Evolutionary conservation across 169 alveolate genomes (phyloP).

Genomic region (Perkinsus olseni): DNA sequence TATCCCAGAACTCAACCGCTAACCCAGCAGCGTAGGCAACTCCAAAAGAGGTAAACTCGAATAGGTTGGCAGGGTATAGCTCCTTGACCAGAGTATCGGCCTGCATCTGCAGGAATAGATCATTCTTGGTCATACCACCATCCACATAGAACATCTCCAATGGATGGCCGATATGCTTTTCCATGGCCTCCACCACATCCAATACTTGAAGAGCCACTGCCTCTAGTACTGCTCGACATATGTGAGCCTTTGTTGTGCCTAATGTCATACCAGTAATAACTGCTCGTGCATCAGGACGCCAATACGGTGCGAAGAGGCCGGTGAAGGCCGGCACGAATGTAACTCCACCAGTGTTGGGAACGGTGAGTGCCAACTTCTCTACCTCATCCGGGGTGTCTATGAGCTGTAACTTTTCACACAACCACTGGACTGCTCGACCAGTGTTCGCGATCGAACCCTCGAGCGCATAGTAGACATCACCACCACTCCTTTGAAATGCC

Average conservation of each 20-base stretch:
- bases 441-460: slow-evolving; percentile 88
- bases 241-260: slow-evolving; percentile 67
- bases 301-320: slow-evolving; percentile 87
- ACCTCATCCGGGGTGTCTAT: slow-evolving; percentile 47
- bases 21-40: slow-evolving; percentile 79
- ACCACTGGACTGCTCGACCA: slow-evolving; percentile 83
- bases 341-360: slow-evolving; percentile 73
- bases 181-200: slow-evolving; percentile 59
- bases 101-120: slow-evolving; percentile 60
- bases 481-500: background rate
- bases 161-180: slow-evolving; percentile 38
- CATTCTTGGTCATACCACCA: slow-evolving; percentile 81
- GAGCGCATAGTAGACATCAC: background rate
- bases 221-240: slow-evolving; percentile 75
- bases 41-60: slow-evolving; percentile 77
- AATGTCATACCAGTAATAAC: slow-evolving; percentile 73
- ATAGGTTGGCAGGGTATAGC: slow-evolving; percentile 31
- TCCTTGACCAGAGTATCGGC: slow-evolving; percentile 60
- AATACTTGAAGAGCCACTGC: slow-evolving; percentile 73
- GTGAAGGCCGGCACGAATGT: slow-evolving; percentile 84
- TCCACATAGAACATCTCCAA: slow-evolving; percentile 65
- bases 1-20: slow-evolving; percentile 9
- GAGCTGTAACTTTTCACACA: slow-evolving; percentile 50
- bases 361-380: slow-evolving; percentile 41
- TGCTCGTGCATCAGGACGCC: slow-evolving; percentile 87